Base-by-base conservation (phyloP, 2,329 filamentous ascomycete genomes). In the Chaetomiaceae sp. region DNA sequence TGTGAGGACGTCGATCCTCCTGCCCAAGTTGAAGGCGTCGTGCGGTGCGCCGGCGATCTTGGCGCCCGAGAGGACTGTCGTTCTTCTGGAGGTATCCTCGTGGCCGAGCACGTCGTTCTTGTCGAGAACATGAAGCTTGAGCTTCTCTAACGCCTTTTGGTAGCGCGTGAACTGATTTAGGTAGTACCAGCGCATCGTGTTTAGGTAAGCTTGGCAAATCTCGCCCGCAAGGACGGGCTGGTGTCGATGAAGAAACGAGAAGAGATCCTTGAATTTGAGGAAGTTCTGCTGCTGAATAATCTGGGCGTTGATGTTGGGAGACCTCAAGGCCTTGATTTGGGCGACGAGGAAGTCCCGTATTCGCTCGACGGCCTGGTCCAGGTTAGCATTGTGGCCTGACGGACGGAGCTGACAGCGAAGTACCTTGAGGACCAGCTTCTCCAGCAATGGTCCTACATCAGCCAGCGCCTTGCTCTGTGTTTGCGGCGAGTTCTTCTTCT, bases 121-220 rank as follows among this genome's bases (percentile, higher is more conserved):
- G 65, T 96, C 92, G 54, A 95, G 77, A 4, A 78, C 70, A 65
- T 96, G 90, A 2, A 97, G 70, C 64, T 88, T 92, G 55, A 99
- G 78, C 68, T 90, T 95, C 51, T 87, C 85, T 5, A 99, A 76
- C 0, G 94, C 85, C 62, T 85, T 84, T 58, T 87, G 84, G 68
- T 99, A 99, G 30, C 92, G 85, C 3, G 82, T 84, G 66, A 99
- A 99, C 67, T 96, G 89, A 60, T 87, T 94, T 48, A 87, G 73
- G 67, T 97, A 97, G 66, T 99, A 99, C 94, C 94, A 99, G 48
- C 90, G 84, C 90, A 99, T 99, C 0, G 95, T 99, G 68, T 96
- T 96, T 73, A 95, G 86, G 65, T 99, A 99, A 3, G 95, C 94
- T 67, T 90, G 87, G 8, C 85, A 85, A 59, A 99, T 95, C 69